Conservation (phyloP, 106 monocot genomes). For the Gastrodia elata region DNA sequence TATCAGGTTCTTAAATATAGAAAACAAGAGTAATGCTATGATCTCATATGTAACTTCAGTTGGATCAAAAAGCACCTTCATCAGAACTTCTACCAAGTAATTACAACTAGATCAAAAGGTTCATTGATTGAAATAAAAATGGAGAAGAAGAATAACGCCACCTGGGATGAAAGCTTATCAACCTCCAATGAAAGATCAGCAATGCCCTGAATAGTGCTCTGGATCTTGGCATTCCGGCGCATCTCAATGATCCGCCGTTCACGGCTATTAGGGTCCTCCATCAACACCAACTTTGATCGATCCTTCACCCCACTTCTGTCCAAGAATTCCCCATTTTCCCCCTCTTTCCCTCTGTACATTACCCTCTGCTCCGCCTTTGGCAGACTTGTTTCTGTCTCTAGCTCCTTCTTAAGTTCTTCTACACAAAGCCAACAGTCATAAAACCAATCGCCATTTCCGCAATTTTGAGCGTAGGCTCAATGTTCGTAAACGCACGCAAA, state of each 20-base stretch:
- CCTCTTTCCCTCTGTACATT: slow-evolving; percentile 52
- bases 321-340: slow-evolving; percentile 45
- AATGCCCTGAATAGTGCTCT: slow-evolving; percentile 42
- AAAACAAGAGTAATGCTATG: neutral
- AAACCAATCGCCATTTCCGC: neutral
- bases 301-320: slow-evolving; percentile 66
- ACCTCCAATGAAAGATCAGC: slow-evolving; percentile 50
- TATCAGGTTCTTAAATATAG: neutral
- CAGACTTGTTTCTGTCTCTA: slow-evolving; percentile 40
- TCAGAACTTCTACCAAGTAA: neutral
- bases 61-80: neutral
- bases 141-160: neutral
- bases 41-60: neutral
- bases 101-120: neutral
- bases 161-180: slow-evolving; percentile 71
- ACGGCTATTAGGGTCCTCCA: slow-evolving; percentile 46
- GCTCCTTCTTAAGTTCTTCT: slow-evolving; percentile 78
- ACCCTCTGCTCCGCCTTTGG: slow-evolving; percentile 58
- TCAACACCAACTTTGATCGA: slow-evolving; percentile 49
- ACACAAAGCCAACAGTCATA: neutral
- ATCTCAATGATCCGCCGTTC: slow-evolving; percentile 61
- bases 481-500: neutral
- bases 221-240: slow-evolving; percentile 44
- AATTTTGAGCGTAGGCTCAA: neutral
- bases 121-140: neutral